Base-by-base conservation (phyloP, 2,329 filamentous ascomycete species). In the Scopulariopsis brevicaulis region DNA sequence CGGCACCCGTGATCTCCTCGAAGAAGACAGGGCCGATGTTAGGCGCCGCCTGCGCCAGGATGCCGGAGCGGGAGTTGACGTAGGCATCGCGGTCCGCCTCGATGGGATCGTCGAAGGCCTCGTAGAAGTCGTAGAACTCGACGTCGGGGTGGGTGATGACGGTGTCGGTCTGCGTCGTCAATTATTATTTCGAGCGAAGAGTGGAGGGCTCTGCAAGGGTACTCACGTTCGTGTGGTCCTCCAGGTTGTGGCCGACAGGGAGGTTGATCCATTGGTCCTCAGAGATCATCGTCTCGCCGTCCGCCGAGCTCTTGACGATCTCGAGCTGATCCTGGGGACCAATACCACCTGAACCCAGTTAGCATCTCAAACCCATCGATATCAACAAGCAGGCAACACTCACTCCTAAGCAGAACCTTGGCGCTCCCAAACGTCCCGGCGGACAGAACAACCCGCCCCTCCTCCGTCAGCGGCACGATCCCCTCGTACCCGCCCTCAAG, bases 391-490 rank as follows among this genome's bases (percentile, higher is more conserved):
- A 40, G 40, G 15, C 22, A 20, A 63, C 18, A 46, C 66, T 64
- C 61, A 71, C 81, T 85, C 65, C 84, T 78, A 69, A 88, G 76
- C 4, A 89, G 76, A 54, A 90, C 73, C 69, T 87, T 86, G 12
- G 85, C 76, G 2, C 84, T 84, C 18, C 84, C 84, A 60, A 89
- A 87, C 1, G 85, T 74, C 53, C 86, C 86, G 1, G 84, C 81
- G 20, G 86, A 80, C 34, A 89, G 72, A 62, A 90, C 80, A 52
- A 89, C 84, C 55, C 84, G 80, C 11, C 86, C 86, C 11, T 77
- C 80, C 43, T 71, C 69, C 28, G 83, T 84, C 59, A 88, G 70
- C 8, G 81, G 82, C 61, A 89, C 75, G 7, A 77, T 79, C 3
- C 84, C 82, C 28, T 72, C 74, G 61, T 79, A 78, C 8, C 84